Percentiles rank a stretch among this genome's conserved stretches.
These are phyloP conservation scores for Solanum hybrid DNA, from an alignment of 305 asterid genomes.

Conservation along the genomic window DNA sequence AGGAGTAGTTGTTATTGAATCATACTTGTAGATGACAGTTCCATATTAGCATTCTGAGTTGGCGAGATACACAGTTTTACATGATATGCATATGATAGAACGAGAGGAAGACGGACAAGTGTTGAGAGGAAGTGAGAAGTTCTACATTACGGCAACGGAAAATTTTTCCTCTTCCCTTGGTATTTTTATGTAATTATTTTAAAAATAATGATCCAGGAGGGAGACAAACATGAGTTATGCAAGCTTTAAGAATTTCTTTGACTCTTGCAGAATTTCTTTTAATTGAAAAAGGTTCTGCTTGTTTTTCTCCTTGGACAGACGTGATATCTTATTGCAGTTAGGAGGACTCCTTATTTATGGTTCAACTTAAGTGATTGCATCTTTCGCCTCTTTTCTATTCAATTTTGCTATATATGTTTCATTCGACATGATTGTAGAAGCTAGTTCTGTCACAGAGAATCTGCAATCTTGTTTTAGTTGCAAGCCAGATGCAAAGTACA, in stretches of 20 bases:
- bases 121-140: neutral
- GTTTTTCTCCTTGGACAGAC: neutral
- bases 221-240: neutral
- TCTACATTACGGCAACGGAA: neutral
- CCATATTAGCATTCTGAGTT: neutral
- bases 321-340: neutral
- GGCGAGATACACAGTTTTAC: neutral
- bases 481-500: neutral
- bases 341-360: neutral
- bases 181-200: neutral
- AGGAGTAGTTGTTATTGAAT: neutral
- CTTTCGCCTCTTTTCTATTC: neutral
- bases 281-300: neutral
- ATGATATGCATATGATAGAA: neutral
- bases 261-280: neutral
- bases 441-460: neutral
- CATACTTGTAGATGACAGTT: neutral
- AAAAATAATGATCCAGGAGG: neutral
- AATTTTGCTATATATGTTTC: neutral
- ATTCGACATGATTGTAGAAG: neutral
- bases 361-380: neutral
- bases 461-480: neutral
- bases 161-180: neutral
- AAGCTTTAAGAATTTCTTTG: neutral
- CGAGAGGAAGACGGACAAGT: neutral